phyloP scores from a whole-genome alignment of 2,329 filamentous ascomycete species.

The Pseudocercospora fijiensis region DNA sequence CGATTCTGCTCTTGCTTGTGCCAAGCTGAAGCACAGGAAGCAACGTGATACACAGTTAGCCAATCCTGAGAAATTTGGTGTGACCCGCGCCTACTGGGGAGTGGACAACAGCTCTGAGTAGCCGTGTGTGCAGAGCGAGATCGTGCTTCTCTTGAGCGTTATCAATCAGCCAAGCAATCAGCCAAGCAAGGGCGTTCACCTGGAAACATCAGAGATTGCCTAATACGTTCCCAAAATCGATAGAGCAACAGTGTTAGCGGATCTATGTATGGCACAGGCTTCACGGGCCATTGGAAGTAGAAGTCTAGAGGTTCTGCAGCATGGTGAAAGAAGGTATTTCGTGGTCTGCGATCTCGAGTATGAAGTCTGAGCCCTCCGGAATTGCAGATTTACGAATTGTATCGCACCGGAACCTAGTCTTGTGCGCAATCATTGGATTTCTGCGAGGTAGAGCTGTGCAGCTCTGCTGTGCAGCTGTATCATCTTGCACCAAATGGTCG shows the following conservation, averaged over 20 bases:
- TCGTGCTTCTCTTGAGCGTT: neutral
- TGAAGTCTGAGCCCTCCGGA: neutral
- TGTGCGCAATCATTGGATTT: neutral
- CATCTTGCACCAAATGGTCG: neutral
- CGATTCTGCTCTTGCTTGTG: neutral
- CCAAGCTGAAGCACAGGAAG: neutral
- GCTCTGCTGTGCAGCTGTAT: neutral
- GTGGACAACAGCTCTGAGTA: neutral
- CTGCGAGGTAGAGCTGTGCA: neutral
- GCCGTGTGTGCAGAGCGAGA: neutral
- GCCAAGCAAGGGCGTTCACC: neutral
- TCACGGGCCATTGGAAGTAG: neutral
- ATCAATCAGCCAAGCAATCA: neutral
- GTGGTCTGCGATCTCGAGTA: neutral
- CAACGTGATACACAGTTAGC: neutral
- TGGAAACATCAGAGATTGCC: neutral
- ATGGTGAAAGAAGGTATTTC: neutral
- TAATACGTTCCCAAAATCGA: neutral
- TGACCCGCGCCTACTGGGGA: neutral
- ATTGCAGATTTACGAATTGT: too few relatives aligned
- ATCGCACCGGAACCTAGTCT: too few relatives aligned
- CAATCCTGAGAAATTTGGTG: neutral
- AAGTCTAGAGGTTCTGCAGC: neutral
- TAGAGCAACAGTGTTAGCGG: neutral
- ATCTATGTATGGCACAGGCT: neutral